Conservation (phyloP, 2,329 filamentous ascomycete species). For the Thelonectria discophora region DNA sequence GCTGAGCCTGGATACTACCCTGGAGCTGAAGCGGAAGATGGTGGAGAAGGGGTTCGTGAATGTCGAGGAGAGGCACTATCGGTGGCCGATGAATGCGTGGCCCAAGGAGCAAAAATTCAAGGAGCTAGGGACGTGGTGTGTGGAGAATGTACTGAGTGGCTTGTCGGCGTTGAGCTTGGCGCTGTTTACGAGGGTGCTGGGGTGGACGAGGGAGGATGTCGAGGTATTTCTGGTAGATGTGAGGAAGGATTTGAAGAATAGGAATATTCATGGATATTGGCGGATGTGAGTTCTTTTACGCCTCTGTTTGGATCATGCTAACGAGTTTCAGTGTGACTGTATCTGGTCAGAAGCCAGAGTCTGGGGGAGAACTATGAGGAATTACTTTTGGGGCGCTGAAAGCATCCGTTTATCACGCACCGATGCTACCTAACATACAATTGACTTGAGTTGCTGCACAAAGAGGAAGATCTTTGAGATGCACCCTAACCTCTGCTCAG, state of each 20-base stretch:
- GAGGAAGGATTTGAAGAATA: slow-evolving; percentile 11
- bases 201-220: slow-evolving; percentile 16
- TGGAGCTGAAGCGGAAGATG: slow-evolving; percentile 16
- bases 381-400: too few relatives aligned
- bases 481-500: too few relatives aligned
- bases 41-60: slow-evolving; percentile 4
- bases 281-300: slow-evolving; percentile 1
- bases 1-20: slow-evolving; percentile 5
- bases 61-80: slow-evolving; percentile 1
- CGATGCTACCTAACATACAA: too few relatives aligned
- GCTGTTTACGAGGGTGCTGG: slow-evolving; percentile 3
- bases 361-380: too few relatives aligned
- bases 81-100: slow-evolving; percentile 17
- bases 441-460: too few relatives aligned
- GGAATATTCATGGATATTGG: slow-evolving; percentile 7
- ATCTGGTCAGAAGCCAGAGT: slow-evolving; percentile 2
- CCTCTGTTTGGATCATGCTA: not conserved
- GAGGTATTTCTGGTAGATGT: slow-evolving; percentile 14
- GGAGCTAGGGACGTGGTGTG: slow-evolving; percentile 4
- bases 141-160: slow-evolving; percentile 11
- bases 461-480: too few relatives aligned
- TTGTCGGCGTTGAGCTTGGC: slow-evolving; percentile 14
- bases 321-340: not conserved
- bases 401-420: too few relatives aligned
- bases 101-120: slow-evolving; percentile 13